Evolutionary conservation across 495 filamentous ascomycete genomes (phyloP).

Genomic region (Hypoxylon crocopeplum): DNA sequence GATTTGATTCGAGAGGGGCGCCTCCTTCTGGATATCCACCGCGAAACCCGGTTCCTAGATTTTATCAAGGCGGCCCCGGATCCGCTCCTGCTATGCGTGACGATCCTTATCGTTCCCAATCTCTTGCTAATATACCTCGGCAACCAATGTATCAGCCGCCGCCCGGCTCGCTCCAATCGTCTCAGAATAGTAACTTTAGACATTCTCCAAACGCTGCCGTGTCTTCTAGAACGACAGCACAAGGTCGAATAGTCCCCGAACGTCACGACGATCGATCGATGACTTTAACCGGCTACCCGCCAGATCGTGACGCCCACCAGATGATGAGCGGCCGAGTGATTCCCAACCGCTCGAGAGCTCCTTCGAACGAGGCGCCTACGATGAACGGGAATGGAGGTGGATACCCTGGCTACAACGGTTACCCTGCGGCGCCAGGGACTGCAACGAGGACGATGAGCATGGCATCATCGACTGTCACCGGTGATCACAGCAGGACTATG

Average conservation of each 20-base stretch:
- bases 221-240: conserved; percentile 80
- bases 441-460: conserved; percentile 60
- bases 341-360: conserved; percentile 60
- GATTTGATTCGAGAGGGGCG: conserved; percentile 47
- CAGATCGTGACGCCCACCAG: conserved; percentile 78
- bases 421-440: conserved; percentile 45
- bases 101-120: conserved; percentile 87
- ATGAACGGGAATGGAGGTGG: conserved; percentile 20
- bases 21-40: conserved; percentile 62
- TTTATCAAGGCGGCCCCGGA: conserved; percentile 56
- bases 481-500: conserved; percentile 65
- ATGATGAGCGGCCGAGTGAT: conserved; percentile 93
- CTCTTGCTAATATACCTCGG: conserved; percentile 77
- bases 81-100: conserved; percentile 77
- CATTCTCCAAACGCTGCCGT: conserved; percentile 70
- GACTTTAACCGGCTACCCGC: conserved; percentile 88
- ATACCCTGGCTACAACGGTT: conserved; percentile 35
- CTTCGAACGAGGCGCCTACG: conserved; percentile 41
- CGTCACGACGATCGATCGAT: conserved; percentile 91
- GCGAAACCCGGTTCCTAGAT: conserved; percentile 61
- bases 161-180: conserved; percentile 70
- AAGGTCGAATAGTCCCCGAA: conserved; percentile 89
- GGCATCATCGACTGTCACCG: conserved; percentile 54
- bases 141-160: conserved; percentile 69
- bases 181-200: conserved; percentile 76